Evolutionary conservation across 2,329 filamentous ascomycete genomes (phyloP).

Genomic region (Penicillium sp.): DNA sequence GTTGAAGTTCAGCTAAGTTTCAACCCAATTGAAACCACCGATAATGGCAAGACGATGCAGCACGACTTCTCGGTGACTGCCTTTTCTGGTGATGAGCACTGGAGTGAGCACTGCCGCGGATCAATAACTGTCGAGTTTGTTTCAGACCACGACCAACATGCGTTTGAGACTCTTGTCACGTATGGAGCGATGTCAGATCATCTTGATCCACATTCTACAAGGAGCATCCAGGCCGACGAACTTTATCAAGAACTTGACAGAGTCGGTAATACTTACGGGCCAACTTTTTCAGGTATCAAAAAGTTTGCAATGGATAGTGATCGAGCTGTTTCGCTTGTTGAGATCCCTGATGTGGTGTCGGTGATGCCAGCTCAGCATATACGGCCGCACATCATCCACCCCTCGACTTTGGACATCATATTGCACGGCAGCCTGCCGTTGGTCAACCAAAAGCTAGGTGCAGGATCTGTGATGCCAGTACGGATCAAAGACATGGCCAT

Average conservation of each 20-base stretch:
- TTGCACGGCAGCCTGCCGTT: conserved; percentile 18
- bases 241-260: no score
- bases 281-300: no score
- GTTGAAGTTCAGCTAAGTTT: background rate
- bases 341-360: conserved; percentile 23
- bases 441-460: background rate
- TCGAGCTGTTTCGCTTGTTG: conserved; percentile 8
- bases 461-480: background rate
- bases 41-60: background rate
- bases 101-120: conserved; percentile 1
- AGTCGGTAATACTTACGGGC: no score
- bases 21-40: background rate
- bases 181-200: no score
- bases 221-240: no score
- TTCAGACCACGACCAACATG: no score
- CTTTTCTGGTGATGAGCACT: background rate
- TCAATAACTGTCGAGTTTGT: no score
- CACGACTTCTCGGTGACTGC: background rate
- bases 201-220: no score
- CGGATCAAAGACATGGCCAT: background rate
- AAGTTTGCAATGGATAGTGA: no score
- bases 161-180: no score
- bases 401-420: conserved; percentile 31
- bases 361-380: conserved; percentile 31
- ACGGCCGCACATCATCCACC: conserved; percentile 32